Evolutionary conservation across 345 rosid species (phyloP).

Genomic region (Eutrema japonicum): DNA sequence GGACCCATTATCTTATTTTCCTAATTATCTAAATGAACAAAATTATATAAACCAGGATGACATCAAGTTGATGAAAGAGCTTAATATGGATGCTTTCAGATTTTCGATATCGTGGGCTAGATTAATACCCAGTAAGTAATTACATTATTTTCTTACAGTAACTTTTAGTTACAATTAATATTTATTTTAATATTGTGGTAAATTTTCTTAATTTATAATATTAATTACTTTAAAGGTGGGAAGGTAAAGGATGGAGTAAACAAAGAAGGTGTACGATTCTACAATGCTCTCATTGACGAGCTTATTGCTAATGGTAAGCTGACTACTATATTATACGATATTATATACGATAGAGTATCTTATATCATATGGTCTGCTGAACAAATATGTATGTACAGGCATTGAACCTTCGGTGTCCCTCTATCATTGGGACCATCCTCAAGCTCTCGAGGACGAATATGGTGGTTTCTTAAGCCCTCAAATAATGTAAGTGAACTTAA

Average conservation of each 20-base stretch:
- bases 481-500: conserved; percentile 45
- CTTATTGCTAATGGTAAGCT: conserved; percentile 45
- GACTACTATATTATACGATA: background rate
- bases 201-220: background rate
- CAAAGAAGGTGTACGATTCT: conserved; percentile 48
- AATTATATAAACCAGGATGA: conserved; percentile 48
- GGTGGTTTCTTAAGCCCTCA: conserved; percentile 50
- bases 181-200: background rate
- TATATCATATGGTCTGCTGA: background rate
- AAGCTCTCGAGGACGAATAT: conserved; percentile 51
- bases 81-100: conserved; percentile 56
- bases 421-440: conserved; percentile 63
- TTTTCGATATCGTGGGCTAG: conserved; percentile 64
- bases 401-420: conserved; percentile 51
- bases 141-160: background rate
- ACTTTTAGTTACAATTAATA: background rate
- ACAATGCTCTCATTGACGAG: conserved; percentile 50
- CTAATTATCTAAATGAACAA: background rate
- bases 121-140: conserved; percentile 50
- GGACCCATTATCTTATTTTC: background rate
- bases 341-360: conserved; percentile 2
- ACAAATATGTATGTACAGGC: conserved; percentile 29
- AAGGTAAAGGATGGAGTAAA: conserved; percentile 50
- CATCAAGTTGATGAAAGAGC: conserved; percentile 52
- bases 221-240: conserved; percentile 29